A percentile compares a stretch with the other conserved stretches of the same genome.
Conservation (phyloP, 345 rosid genomes). For the Eucalyptus globulus region DNA sequence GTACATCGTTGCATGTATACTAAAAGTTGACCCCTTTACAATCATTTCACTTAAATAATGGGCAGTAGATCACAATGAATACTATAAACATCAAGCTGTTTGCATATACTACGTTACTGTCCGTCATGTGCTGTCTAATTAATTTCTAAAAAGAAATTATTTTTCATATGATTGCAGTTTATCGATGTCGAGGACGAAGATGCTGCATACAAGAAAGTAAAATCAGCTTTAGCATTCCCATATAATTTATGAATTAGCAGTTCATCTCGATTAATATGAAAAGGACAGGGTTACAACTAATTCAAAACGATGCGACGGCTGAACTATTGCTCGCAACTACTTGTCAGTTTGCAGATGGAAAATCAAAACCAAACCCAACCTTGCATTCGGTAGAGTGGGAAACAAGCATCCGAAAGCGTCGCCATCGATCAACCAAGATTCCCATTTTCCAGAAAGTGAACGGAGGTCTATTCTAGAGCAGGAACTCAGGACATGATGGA, state of each 20-base stretch:
- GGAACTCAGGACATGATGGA: background rate
- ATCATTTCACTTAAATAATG: background rate
- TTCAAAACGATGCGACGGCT: background rate
- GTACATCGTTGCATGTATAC: background rate
- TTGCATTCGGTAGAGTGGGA: background rate
- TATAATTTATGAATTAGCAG: background rate
- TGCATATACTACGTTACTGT: background rate
- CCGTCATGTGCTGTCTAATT: background rate
- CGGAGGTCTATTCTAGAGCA: background rate
- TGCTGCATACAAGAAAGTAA: background rate
- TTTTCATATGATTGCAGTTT: background rate
- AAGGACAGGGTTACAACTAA: background rate
- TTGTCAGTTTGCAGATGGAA: background rate
- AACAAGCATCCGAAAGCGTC: background rate
- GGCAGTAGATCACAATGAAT: background rate
- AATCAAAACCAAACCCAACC: background rate
- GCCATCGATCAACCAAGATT: background rate
- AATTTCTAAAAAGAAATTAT: background rate
- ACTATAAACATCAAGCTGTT: background rate
- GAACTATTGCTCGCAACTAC: background rate
- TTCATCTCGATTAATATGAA: background rate
- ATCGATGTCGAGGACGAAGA: background rate
- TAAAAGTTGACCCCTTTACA: background rate
- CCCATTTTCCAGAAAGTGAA: background rate
- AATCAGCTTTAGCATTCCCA: background rate